A percentile compares a stretch with the other conserved stretches of the same genome.
Evolutionary conservation across 257 asterid genomes (phyloP).

Genomic region (Petrea volubilis): DNA sequence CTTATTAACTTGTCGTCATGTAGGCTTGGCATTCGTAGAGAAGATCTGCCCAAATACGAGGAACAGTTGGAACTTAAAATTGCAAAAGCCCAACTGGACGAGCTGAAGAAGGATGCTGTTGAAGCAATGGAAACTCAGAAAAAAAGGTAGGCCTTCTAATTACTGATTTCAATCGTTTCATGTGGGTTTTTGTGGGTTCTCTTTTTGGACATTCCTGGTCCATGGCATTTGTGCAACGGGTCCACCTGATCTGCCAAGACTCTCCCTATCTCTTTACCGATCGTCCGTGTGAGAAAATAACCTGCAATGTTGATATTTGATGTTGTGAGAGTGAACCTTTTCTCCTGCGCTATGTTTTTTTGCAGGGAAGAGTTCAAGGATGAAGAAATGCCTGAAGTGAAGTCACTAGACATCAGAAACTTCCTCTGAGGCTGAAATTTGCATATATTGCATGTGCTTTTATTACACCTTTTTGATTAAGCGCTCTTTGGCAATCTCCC

Average conservation of each 20-base stretch:
- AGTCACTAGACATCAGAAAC: conserved; percentile 85
- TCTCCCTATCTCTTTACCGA: no score
- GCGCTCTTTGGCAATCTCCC: conserved; percentile 33
- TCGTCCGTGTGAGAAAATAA: background rate
- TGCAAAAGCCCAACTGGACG: conserved; percentile 87
- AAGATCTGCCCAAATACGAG: conserved; percentile 86
- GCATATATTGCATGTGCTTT: conserved; percentile 5
- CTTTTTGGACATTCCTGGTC: background rate
- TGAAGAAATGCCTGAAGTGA: conserved; percentile 75
- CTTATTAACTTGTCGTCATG: conserved; percentile 18
- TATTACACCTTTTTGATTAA: conserved; percentile 16
- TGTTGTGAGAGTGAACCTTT: background rate
- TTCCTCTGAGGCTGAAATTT: conserved; percentile 45
- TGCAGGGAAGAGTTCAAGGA: conserved; percentile 90
- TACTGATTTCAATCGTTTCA: background rate
- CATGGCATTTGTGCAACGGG: background rate
- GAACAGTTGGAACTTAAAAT: conserved; percentile 82
- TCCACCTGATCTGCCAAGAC: background rate
- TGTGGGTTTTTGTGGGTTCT: background rate
- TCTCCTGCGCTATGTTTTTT: background rate
- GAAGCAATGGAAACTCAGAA: conserved; percentile 98
- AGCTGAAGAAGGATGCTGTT: conserved; percentile 74
- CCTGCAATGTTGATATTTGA: background rate
- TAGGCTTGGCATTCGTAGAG: conserved; percentile 81
- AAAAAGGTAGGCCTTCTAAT: conserved; percentile 54